Evolutionary conservation across 192 early-diverging fungal genomes (phyloP).

Genomic region (Umbelopsis sp.): DNA sequence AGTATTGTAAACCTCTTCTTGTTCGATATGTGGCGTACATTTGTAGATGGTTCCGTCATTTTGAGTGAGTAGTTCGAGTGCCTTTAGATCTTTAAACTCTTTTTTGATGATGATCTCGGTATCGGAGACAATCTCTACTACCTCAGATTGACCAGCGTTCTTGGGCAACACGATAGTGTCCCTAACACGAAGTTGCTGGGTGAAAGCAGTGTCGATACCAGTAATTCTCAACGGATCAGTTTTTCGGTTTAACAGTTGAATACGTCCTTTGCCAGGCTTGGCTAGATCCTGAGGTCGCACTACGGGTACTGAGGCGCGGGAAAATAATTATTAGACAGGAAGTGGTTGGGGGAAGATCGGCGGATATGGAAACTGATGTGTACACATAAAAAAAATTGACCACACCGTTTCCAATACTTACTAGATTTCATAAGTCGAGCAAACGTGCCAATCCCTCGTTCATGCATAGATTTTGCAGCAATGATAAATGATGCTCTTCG

Average conservation of each 20-base stretch:
- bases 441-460: slow-evolving; percentile 80
- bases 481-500: slow-evolving; percentile 78
- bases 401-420: slow-evolving; percentile 40
- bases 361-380: too few relatives aligned
- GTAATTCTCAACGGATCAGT: slow-evolving; percentile 68
- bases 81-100: slow-evolving; percentile 73
- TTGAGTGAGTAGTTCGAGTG: slow-evolving; percentile 63
- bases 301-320: slow-evolving; percentile 74
- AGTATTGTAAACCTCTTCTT: slow-evolving; percentile 80
- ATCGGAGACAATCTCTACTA: slow-evolving; percentile 81
- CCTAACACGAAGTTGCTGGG: slow-evolving; percentile 61
- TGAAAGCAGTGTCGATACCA: slow-evolving; percentile 74
- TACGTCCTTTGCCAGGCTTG: slow-evolving; percentile 67
- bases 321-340: not conserved
- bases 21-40: slow-evolving; percentile 85
- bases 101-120: slow-evolving; percentile 75
- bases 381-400: too few relatives aligned
- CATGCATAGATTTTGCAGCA: slow-evolving; percentile 89
- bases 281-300: slow-evolving; percentile 91
- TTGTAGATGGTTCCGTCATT: slow-evolving; percentile 63
- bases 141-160: slow-evolving; percentile 60
- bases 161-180: slow-evolving; percentile 68
- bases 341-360: not conserved
- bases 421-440: slow-evolving; percentile 77
- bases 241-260: slow-evolving; percentile 67